Percentiles rank a stretch among this genome's conserved stretches.
phyloP scores from a whole-genome alignment of 169 alveolate species.

The Plasmodium sp. region DNA sequence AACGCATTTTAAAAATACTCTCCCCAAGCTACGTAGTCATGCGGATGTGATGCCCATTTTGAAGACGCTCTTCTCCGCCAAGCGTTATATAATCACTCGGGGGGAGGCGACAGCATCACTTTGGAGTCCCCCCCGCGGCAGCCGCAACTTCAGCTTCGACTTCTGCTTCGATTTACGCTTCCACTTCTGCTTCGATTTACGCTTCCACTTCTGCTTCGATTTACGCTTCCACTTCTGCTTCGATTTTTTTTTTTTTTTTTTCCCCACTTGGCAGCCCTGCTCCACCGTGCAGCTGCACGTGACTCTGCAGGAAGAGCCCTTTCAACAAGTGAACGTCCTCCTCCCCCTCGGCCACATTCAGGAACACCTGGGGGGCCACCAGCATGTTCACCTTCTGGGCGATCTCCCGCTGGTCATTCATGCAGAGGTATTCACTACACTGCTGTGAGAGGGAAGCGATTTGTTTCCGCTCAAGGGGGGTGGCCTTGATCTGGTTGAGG shows the following conservation, averaged over 20 bases:
- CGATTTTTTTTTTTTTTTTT: no score
- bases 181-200: no score
- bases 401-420: constrained; percentile 8
- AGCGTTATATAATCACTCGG: not conserved
- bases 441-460: not conserved
- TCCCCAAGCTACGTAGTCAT: not conserved
- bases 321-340: constrained; percentile 9
- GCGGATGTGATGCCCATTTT: not conserved
- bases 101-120: not conserved
- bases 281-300: constrained; percentile 1
- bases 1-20: not conserved
- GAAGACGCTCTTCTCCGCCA: not conserved
- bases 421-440: constrained; percentile 7
- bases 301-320: constrained; percentile 54
- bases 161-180: no score
- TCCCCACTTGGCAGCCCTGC: not conserved
- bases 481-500: not conserved
- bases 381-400: not conserved
- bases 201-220: no score
- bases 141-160: no score
- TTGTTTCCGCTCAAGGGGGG: not conserved
- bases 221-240: no score
- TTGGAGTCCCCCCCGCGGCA: not conserved
- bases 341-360: constrained; percentile 1
- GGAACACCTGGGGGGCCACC: constrained; percentile 8